These are phyloP conservation scores for Melaleuca alternifolia DNA, from an alignment of 345 rosid species.

Conservation along the genomic window DNA sequence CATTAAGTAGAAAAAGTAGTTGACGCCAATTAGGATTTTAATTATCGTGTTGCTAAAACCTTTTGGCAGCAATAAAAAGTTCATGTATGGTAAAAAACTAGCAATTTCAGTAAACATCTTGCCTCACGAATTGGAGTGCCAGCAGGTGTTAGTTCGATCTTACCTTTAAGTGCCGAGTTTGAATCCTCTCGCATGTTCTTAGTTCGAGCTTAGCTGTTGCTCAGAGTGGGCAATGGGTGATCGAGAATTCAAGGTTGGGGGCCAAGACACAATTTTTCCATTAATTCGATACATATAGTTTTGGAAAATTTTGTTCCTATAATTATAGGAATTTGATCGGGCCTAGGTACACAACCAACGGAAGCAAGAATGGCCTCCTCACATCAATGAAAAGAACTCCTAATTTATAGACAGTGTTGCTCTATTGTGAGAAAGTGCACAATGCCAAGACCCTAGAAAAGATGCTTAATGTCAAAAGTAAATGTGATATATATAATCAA, in stretches of 20 bases:
- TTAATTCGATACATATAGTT: too few relatives aligned
- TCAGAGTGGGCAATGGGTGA: background rate
- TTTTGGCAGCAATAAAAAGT: background rate
- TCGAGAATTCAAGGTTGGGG: background rate
- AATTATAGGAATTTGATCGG: too few relatives aligned
- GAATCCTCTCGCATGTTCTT: background rate
- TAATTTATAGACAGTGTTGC: too few relatives aligned
- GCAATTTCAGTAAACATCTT: background rate
- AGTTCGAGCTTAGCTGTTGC: background rate
- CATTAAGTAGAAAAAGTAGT: background rate
- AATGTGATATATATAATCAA: background rate
- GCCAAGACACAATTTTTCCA: too few relatives aligned
- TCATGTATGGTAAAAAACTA: background rate
- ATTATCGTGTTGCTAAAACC: background rate
- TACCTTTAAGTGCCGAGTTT: rapidly evolving
- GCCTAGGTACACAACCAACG: too few relatives aligned
- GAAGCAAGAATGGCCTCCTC: too few relatives aligned
- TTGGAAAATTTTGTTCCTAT: too few relatives aligned
- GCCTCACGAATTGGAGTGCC: background rate
- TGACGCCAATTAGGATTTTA: background rate
- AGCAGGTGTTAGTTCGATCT: background rate
- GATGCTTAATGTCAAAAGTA: too few relatives aligned
- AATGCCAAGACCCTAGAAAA: too few relatives aligned
- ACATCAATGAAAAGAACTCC: too few relatives aligned
- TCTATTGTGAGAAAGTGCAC: too few relatives aligned